Conservation (phyloP, 2,329 filamentous ascomycete species). For the Atkinsonella hypoxylon region DNA sequence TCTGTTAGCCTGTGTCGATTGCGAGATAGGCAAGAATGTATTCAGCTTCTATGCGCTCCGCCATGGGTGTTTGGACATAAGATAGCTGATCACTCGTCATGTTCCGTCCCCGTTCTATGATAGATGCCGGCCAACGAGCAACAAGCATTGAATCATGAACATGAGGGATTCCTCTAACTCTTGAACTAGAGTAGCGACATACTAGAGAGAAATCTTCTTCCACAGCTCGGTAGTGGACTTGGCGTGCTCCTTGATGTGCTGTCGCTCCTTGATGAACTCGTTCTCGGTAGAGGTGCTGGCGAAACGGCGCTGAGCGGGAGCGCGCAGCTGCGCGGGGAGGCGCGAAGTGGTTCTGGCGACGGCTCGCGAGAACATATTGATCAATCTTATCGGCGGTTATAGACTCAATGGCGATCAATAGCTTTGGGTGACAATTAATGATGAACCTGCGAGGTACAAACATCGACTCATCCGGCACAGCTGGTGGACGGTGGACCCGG, state of each 20-base stretch:
- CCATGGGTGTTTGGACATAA: background rate
- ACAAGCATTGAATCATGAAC: background rate
- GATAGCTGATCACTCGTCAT: background rate
- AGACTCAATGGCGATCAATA: background rate
- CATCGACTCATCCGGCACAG: background rate
- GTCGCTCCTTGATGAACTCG: slow-evolving; percentile 84
- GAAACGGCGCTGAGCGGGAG: slow-evolving; percentile 56
- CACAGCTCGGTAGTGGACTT: slow-evolving; percentile 76
- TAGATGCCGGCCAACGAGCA: background rate
- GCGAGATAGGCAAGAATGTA: background rate
- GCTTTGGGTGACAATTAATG: slow-evolving; percentile 12
- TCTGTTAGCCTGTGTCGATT: background rate
- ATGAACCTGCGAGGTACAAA: background rate
- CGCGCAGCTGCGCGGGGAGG: slow-evolving; percentile 46
- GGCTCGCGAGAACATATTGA: slow-evolving; percentile 52
- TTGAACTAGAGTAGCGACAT: slow-evolving; percentile 30
- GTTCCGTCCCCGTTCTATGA: background rate
- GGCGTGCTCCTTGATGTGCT: slow-evolving; percentile 85
- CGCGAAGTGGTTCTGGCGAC: slow-evolving; percentile 52
- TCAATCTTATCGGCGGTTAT: background rate
- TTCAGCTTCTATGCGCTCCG: background rate
- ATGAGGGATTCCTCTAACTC: background rate
- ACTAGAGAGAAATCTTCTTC: slow-evolving; percentile 95
- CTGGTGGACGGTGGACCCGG: background rate
- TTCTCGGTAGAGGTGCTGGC: slow-evolving; percentile 70